These are phyloP conservation scores for Glycine soja DNA, from an alignment of 306 rosid genomes.

Conservation along the genomic window DNA sequence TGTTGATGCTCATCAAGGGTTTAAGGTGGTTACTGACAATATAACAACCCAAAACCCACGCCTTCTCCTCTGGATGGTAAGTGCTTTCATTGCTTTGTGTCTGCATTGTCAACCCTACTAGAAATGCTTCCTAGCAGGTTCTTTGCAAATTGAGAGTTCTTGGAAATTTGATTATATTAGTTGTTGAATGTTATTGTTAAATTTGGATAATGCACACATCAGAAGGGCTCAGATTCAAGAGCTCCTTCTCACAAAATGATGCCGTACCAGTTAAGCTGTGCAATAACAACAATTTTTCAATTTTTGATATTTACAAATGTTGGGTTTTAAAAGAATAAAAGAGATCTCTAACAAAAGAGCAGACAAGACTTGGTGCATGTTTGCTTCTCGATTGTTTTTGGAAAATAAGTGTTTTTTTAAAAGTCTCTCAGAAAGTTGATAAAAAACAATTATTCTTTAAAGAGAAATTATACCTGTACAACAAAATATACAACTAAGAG, in stretches of 20 bases:
- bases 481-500: too few species aligned
- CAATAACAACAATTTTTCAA: neutral
- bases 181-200: constrained; percentile 4
- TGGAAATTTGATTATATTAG: constrained; percentile 24
- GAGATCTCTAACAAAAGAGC: constrained; percentile 21
- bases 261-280: neutral
- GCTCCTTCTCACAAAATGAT: neutral
- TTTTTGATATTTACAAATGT: neutral
- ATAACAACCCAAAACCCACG: constrained; percentile 91
- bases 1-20: constrained; percentile 95
- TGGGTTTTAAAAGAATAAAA: neutral
- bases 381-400: neutral
- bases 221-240: constrained; percentile 24
- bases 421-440: neutral
- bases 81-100: constrained; percentile 51
- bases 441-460: neutral
- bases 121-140: constrained; percentile 20
- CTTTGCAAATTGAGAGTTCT: constrained; percentile 17
- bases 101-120: constrained; percentile 24
- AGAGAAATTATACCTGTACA: too few species aligned
- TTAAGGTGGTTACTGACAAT: constrained; percentile 92
- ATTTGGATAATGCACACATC: constrained; percentile 2
- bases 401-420: neutral
- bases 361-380: neutral
- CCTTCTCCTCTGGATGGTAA: constrained; percentile 96